Conservation (phyloP, 257 asterid genomes). For the Primulina eburnea region DNA sequence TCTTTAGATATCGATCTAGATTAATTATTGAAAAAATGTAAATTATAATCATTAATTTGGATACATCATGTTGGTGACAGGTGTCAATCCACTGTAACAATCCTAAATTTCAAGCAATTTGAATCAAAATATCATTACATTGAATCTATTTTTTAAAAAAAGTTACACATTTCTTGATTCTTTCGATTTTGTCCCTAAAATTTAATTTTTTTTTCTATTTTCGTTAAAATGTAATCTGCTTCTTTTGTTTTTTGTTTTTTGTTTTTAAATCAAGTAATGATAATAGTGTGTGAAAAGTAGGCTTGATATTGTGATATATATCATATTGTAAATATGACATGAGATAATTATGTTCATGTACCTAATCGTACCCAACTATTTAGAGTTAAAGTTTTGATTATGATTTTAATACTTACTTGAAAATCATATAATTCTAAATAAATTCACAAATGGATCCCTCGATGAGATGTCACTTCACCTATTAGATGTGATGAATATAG, state of each 20-base stretch:
- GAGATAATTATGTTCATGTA: background rate
- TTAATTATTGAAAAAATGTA: background rate
- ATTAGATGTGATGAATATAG: too few relatives aligned
- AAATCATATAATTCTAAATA: background rate
- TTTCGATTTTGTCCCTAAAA: background rate
- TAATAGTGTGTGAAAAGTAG: too few relatives aligned
- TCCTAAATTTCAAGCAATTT: background rate
- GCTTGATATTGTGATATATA: background rate
- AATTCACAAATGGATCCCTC: background rate
- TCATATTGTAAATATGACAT: background rate
- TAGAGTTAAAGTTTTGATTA: background rate
- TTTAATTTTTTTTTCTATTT: too few relatives aligned
- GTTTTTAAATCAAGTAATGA: background rate
- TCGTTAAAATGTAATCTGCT: too few relatives aligned
- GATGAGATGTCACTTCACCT: too few relatives aligned
- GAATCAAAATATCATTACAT: background rate
- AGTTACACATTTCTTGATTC: background rate
- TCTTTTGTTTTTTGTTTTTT: background rate
- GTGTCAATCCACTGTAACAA: background rate
- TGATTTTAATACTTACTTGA: background rate
- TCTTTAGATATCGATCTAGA: background rate
- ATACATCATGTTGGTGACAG: background rate
- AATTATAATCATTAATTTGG: background rate
- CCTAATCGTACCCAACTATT: background rate
- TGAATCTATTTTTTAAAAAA: too few relatives aligned